Conservation (phyloP, 2,329 filamentous ascomycete species). For the Exophiala sp. region DNA sequence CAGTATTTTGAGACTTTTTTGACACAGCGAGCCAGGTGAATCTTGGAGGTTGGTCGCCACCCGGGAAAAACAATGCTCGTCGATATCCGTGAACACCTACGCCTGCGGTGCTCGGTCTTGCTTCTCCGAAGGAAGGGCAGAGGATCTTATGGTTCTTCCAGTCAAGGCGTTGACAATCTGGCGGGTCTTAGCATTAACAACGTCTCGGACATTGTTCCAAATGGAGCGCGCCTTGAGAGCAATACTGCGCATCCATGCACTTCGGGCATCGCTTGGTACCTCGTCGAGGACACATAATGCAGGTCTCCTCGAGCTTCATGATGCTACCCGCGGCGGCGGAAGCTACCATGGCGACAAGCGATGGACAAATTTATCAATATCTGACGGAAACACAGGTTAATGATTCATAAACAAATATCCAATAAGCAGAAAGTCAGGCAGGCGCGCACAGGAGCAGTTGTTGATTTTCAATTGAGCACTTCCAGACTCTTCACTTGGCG, state of each 20-base stretch:
- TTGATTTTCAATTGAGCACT: too few species aligned
- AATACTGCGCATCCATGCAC: slow-evolving; percentile 5
- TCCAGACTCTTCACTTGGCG: too few species aligned
- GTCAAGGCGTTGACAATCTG: slow-evolving; percentile 6
- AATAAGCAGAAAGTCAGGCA: too few species aligned
- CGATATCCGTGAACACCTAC: neutral
- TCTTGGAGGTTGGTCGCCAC: neutral
- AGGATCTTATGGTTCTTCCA: slow-evolving; percentile 9
- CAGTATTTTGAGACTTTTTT: neutral
- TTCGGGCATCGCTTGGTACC: neutral
- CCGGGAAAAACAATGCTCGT: slow-evolving; percentile 4
- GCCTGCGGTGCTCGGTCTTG: neutral
- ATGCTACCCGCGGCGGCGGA: too few species aligned
- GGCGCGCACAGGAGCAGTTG: too few species aligned
- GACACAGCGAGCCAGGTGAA: slow-evolving; percentile 1
- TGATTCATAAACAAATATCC: too few species aligned
- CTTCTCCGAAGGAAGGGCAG: slow-evolving; percentile 2
- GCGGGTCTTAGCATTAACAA: neutral
- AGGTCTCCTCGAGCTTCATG: slow-evolving; percentile 3
- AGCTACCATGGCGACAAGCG: too few species aligned
- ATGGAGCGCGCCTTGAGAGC: neutral
- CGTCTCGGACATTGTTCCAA: neutral
- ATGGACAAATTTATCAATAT: too few species aligned
- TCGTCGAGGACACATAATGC: slow-evolving; percentile 8
- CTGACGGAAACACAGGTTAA: too few species aligned